A percentile compares a stretch with the other conserved stretches of the same genome.
Evolutionary conservation across 2,329 filamentous ascomycete genomes (phyloP).

Genomic region (Rutstroemia sydowiana): DNA sequence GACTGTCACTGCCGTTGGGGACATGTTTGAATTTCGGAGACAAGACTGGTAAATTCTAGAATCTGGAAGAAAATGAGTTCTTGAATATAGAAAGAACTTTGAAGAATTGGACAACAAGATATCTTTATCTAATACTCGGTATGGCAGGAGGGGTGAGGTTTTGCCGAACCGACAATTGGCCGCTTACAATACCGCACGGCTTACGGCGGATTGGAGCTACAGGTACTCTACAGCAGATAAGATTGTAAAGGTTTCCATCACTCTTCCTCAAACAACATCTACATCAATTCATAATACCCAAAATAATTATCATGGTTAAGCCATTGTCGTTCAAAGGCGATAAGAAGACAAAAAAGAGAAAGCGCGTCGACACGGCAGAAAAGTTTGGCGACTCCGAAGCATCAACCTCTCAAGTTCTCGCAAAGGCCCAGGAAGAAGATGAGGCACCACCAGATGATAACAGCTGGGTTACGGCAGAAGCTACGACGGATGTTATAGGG

Average conservation of each 20-base stretch:
- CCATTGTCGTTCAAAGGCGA: constrained; percentile 94
- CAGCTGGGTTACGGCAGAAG: constrained; percentile 84
- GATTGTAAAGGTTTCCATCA: too few relatives aligned
- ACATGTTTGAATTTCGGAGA: constrained; percentile 14
- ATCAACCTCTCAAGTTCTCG: constrained; percentile 20
- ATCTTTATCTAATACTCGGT: too few relatives aligned
- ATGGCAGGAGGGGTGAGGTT: not conserved
- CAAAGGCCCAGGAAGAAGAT: constrained; percentile 13
- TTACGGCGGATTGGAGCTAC: too few relatives aligned
- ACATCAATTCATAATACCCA: too few relatives aligned
- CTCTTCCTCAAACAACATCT: too few relatives aligned
- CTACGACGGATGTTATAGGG: constrained; percentile 65
- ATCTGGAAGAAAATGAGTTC: not conserved
- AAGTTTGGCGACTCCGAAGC: constrained; percentile 29
- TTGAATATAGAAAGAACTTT: not conserved
- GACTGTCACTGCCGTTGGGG: constrained; percentile 38
- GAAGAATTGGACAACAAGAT: too few relatives aligned
- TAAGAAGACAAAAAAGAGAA: constrained; percentile 89
- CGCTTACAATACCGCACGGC: not conserved
- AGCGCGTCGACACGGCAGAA: constrained; percentile 51
- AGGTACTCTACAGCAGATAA: too few relatives aligned
- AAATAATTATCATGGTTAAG: constrained; percentile 62
- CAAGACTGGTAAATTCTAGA: too few relatives aligned
- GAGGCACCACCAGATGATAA: constrained; percentile 52
- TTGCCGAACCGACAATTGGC: constrained; percentile 1